Base-by-base conservation (phyloP, 495 filamentous ascomycete species). In the Trichoderma orchidacearum region DNA sequence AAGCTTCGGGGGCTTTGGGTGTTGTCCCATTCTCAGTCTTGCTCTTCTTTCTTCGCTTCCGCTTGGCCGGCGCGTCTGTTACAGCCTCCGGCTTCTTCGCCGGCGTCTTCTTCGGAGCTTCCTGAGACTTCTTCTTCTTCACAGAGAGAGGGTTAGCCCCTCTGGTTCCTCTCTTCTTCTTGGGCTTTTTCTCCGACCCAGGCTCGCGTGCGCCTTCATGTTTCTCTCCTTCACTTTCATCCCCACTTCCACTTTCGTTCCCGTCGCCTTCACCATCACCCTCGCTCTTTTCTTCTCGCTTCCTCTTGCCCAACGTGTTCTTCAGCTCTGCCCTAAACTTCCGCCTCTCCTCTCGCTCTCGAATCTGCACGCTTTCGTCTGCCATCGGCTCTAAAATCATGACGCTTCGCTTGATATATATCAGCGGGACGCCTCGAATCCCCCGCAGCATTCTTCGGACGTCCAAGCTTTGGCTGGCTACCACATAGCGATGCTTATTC, bases 351-450 rank as follows among this genome's bases (percentile, higher is more conserved):
- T 83, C 80, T 27, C 75, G 73, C 45, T 86, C 80, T 57, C 84
- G 75, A 23, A 83, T 77, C 31, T 75, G 75, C 56, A 77, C 76
- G 15, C 80, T 87, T 3, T 72, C 70, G 3, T 66, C 73, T 25
- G 86, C 82, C 88, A 95, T 89, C 1, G 89, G 88, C 72, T 96
- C 91, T 68, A 96, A 72, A 35, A 94, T 82, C 87, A 96, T 87
- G 15, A 96, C 90, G 55, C 84, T 87, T 56, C 89, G 78, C 68
- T 85, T 85, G 31, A 94, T 83, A 69, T 92, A 90, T 54, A 95
- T 80, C 29, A 90, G 70, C 48, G 68, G 68, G 62, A 89, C 83
- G 29, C 90, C 90, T 30, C 84, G 80, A n/a, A 88, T 68, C 2
- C 66, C 65, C 45, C 84, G 66, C 62, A 87, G 72, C 30, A 62